Percentiles rank a stretch among this genome's conserved stretches.
phyloP scores from a whole-genome alignment of 768 basidiomycete genomes.

The Amanita phalloides region DNA sequence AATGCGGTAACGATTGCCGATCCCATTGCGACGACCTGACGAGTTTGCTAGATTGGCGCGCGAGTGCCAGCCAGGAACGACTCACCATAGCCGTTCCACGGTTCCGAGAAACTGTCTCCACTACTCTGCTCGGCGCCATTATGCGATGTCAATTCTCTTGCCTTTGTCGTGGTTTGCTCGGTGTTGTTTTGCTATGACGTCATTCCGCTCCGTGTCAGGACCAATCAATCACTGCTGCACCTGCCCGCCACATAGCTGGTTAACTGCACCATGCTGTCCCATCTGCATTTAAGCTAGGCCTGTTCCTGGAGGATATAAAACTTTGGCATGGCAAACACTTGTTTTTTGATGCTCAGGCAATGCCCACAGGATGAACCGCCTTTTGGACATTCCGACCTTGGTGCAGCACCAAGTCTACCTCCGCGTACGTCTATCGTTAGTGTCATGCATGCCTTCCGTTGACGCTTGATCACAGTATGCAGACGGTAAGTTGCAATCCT shows the following conservation, averaged over 20 bases:
- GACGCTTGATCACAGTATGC: background rate
- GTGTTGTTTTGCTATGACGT: background rate
- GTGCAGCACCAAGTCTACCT: background rate
- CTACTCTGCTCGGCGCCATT: background rate
- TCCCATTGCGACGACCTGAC: conserved; percentile 21
- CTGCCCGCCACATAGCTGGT: background rate
- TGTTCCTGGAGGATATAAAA: background rate
- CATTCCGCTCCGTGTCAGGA: too few relatives aligned
- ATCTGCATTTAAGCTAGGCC: background rate
- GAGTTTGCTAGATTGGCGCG: background rate
- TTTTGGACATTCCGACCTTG: background rate
- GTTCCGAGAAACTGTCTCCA: background rate
- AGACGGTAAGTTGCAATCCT: background rate
- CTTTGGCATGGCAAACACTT: background rate
- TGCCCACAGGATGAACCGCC: background rate
- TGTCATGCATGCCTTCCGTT: background rate
- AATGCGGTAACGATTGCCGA: conserved; percentile 16
- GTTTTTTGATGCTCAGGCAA: background rate
- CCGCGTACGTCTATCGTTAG: background rate
- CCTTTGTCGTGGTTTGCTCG: too few relatives aligned
- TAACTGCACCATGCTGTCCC: background rate
- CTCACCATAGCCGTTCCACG: conserved; percentile 3
- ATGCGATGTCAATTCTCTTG: background rate
- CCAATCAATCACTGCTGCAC: too few relatives aligned
- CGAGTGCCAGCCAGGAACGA: background rate